A percentile compares a stretch with the other conserved stretches of the same genome.
Evolutionary conservation across 225 moss, liverwort and hornwort species (phyloP).

Genomic region (Straminergon stramineum): DNA sequence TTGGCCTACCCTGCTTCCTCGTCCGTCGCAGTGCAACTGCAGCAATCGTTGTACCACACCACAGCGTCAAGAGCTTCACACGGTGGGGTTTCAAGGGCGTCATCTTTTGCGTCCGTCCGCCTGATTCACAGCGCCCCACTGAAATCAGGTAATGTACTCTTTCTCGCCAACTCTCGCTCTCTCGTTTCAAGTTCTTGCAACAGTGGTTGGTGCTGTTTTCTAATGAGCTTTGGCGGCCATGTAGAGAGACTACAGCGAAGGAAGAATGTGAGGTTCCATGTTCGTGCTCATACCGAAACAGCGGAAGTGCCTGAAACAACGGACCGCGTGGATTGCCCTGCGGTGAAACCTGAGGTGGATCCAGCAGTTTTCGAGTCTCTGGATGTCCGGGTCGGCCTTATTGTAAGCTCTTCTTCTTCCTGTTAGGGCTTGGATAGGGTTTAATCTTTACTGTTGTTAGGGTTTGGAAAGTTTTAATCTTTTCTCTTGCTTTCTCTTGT

Average conservation of each 20-base stretch:
- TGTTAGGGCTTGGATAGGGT: neutral
- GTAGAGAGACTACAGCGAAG: constrained; percentile 12
- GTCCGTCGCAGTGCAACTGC: constrained; percentile 16
- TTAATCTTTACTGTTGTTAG: neutral
- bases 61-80: neutral
- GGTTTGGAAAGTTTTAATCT: neutral
- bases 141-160: constrained; percentile 7
- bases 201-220: neutral
- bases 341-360: constrained; percentile 48
- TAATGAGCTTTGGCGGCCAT: neutral
- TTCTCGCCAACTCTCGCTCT: neutral
- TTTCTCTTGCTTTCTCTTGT: neutral
- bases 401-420: constrained; percentile 30
- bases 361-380: constrained; percentile 19
- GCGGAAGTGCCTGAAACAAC: constrained; percentile 57
- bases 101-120: constrained; percentile 11
- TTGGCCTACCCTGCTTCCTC: constrained; percentile 4
- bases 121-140: neutral
- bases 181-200: neutral
- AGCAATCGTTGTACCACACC: constrained; percentile 3
- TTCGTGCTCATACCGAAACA: constrained; percentile 56
- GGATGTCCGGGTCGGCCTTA: constrained; percentile 65
- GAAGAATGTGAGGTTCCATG: neutral
- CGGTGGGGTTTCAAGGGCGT: constrained; percentile 15
- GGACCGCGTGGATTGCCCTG: constrained; percentile 53